Evolutionary conservation across 768 basidiomycete species (phyloP).

Genomic region (Galerina marginata): DNA sequence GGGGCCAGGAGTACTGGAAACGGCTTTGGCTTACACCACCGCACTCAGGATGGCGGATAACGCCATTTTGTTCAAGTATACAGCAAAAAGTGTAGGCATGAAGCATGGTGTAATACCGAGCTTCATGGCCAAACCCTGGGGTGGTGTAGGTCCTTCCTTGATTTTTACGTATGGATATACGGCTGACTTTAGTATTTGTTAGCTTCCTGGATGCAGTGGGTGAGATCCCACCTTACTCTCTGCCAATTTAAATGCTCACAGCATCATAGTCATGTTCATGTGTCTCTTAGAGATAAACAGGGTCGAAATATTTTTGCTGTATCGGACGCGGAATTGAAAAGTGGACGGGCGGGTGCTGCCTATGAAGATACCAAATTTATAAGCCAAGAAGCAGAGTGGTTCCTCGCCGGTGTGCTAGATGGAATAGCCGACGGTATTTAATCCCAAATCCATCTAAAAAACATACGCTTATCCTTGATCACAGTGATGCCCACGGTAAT

Average conservation of each 20-base stretch:
- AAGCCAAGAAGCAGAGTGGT: slow-evolving; percentile 85
- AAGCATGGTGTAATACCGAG: slow-evolving; percentile 88
- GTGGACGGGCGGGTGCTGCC: slow-evolving; percentile 71
- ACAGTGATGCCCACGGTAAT: slow-evolving; percentile 83
- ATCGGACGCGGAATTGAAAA: slow-evolving; percentile 58
- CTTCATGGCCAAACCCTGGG: slow-evolving; percentile 99
- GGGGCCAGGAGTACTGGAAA: slow-evolving; percentile 87
- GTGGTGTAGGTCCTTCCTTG: slow-evolving; percentile 63
- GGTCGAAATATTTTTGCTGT: slow-evolving; percentile 86
- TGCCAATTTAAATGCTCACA: neutral
- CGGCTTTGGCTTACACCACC: slow-evolving; percentile 83
- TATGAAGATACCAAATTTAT: slow-evolving; percentile 86
- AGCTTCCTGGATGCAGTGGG: slow-evolving; percentile 98
- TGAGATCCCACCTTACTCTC: slow-evolving; percentile 31
- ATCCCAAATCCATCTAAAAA: neutral
- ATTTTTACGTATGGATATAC: neutral
- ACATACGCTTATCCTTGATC: neutral
- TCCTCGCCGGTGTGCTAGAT: slow-evolving; percentile 91
- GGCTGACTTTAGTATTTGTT: neutral
- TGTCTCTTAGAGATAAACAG: slow-evolving; percentile 72
- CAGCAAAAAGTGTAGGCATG: slow-evolving; percentile 93
- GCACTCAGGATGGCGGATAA: slow-evolving; percentile 89
- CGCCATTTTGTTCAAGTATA: slow-evolving; percentile 89
- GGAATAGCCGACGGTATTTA: slow-evolving; percentile 83
- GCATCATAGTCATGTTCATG: slow-evolving; percentile 79